Evolutionary conservation across 306 rosid genomes (phyloP).

Genomic region (Abrus pulchellus): DNA sequence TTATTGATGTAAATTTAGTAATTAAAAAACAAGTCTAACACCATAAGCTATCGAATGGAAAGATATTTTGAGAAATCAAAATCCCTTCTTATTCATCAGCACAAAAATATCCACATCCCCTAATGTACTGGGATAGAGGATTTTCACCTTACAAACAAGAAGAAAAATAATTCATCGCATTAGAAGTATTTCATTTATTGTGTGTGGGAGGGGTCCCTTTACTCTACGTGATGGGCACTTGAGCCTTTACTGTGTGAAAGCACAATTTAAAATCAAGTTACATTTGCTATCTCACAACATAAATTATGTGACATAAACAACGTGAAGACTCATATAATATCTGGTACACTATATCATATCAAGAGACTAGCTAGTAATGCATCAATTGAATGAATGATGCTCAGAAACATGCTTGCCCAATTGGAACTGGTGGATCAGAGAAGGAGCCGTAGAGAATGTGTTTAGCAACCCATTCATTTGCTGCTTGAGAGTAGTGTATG

Average conservation of each 20-base stretch:
- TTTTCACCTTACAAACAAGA: too few species aligned
- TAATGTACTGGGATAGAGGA: too few species aligned
- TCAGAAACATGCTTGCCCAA: slow-evolving; percentile 63
- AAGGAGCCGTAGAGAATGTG: slow-evolving; percentile 63
- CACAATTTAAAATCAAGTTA: not conserved
- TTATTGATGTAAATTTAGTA: too few species aligned
- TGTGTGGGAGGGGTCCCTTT: too few species aligned
- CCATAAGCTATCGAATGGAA: too few species aligned
- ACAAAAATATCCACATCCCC: too few species aligned
- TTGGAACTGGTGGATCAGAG: slow-evolving; percentile 71
- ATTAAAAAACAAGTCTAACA: too few species aligned
- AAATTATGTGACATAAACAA: slow-evolving; percentile 7
- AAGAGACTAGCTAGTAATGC: slow-evolving; percentile 5
- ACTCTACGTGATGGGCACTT: not conserved
- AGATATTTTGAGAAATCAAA: not conserved
- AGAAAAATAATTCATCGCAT: too few species aligned
- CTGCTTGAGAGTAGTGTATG: slow-evolving; percentile 84
- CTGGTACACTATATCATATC: not conserved
- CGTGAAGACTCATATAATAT: slow-evolving; percentile 1
- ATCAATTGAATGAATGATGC: not conserved
- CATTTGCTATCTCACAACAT: slow-evolving; percentile 1
- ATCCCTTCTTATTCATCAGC: not conserved
- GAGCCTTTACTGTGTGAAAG: not conserved
- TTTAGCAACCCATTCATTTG: slow-evolving; percentile 63
- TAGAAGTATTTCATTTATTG: too few species aligned